phyloP scores from a whole-genome alignment of 2,329 filamentous ascomycete genomes.

The Penicillium sp. region DNA sequence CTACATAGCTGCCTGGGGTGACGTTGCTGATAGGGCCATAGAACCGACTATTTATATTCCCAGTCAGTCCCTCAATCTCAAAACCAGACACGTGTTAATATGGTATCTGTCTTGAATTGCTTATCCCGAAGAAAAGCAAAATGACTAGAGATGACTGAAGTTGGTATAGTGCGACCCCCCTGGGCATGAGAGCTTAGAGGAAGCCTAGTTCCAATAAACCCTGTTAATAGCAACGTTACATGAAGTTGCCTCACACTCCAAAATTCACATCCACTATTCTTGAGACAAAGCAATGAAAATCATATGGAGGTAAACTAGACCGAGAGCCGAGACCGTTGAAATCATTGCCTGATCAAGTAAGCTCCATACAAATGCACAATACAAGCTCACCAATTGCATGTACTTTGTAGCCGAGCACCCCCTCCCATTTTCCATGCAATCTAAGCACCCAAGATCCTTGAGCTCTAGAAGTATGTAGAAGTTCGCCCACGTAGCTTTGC shows the following conservation, averaged over 20 bases:
- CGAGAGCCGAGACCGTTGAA: background rate
- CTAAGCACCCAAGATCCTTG: background rate
- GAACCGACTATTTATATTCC: background rate
- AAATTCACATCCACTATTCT: background rate
- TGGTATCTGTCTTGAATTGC: background rate
- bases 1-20: background rate
- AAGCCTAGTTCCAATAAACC: background rate
- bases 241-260: background rate
- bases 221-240: background rate
- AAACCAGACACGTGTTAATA: background rate
- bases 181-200: background rate
- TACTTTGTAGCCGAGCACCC: background rate
- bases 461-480: background rate
- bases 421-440: background rate
- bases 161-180: background rate
- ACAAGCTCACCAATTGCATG: background rate
- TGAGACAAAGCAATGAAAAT: background rate
- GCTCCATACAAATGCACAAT: background rate
- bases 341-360: background rate
- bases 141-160: background rate
- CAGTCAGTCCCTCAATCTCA: background rate
- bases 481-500: background rate
- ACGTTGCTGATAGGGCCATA: background rate
- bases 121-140: background rate
- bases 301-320: background rate